These are phyloP conservation scores for Gynandropsis gynandra DNA, from an alignment of 345 rosid species.

Conservation along the genomic window DNA sequence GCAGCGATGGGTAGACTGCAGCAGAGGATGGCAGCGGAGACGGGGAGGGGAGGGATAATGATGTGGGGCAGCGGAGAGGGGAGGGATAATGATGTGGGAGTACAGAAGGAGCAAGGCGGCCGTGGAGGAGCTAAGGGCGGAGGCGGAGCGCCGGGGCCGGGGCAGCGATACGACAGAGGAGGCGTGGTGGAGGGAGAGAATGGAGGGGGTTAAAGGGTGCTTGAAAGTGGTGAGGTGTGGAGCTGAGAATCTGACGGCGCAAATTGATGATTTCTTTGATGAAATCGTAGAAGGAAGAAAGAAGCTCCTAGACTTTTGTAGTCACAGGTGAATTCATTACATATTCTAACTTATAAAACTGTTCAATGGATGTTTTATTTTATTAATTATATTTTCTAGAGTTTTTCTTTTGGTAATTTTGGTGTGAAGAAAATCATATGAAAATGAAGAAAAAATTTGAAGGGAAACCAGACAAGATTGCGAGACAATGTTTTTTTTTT, in stretches of 20 bases:
- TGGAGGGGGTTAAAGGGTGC: slow-evolving; percentile 45
- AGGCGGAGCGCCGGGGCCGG: slow-evolving; percentile 35
- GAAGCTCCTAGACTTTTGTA: slow-evolving; percentile 72
- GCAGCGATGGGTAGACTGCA: slow-evolving; percentile 50
- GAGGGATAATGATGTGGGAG: slow-evolving; percentile 55
- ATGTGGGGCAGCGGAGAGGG: slow-evolving; percentile 40
- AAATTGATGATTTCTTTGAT: slow-evolving; percentile 86
- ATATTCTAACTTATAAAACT: no score
- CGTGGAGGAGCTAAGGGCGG: slow-evolving; percentile 62
- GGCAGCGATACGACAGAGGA: slow-evolving; percentile 27
- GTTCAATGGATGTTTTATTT: no score
- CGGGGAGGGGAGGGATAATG: slow-evolving; percentile 42
- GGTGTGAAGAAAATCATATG: no score
- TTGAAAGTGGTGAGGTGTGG: slow-evolving; percentile 62
- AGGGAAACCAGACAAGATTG: no score
- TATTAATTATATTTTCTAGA: no score
- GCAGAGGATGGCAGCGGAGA: slow-evolving; percentile 48
- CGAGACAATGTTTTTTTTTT: no score
- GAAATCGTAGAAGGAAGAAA: slow-evolving; percentile 85
- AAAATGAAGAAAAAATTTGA: no score
- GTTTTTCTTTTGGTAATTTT: no score
- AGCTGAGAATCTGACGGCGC: slow-evolving; percentile 53
- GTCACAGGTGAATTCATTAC: slow-evolving; percentile 55
- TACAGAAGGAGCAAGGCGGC: slow-evolving; percentile 46
- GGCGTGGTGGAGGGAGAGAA: slow-evolving; percentile 34